Evolutionary conservation across 805 yeast species (phyloP), one percentile per base, ranked within the genome.

Genomic region (Citeromyces matritensis): DNA sequence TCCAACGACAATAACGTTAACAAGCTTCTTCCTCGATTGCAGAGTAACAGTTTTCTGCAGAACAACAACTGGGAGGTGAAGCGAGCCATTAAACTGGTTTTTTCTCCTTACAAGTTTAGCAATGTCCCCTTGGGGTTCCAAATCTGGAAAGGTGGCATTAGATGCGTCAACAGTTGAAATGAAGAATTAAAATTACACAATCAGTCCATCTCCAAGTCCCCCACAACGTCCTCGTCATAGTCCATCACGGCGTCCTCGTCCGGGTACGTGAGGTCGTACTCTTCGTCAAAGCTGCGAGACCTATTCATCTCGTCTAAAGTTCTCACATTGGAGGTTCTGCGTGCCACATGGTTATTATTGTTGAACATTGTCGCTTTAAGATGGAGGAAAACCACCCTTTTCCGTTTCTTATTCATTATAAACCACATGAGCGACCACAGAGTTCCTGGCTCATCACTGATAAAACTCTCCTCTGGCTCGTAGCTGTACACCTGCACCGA

Each of bases 371-470:
- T 42, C 7, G 78, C 76, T 34, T 73, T 73, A 39, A 91, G 57
- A 42, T 82, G 81, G 11, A 91, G 50, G 49, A 79, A 88, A 2
- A 94, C 84, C 3, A 91, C 97, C 39, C 97, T 69, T 56, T 88
- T 88, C 56, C 80, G 71, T 46, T 82, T 79, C 55, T 84, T 88
- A 57, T 85, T 91, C 56, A 80, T 85, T 29, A 88, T 72, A 51
- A 91, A 91, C 78, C 93, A 88, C 67, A 83, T 82, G 48, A 76
- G 59, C 15, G 80, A 70, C 91, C 91, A 82, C 21, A 69, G 47
- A 3, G 63, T 58, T 3, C 73, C 73, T 3, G 73, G 69, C 38
- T 58, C 65, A 42, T 79, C 91, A 43, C 77, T 81, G 31, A 71
- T 43, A 27, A 79, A 75, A 6, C 80, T 64, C 42, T 78, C 73